Evolutionary conservation across 2,329 filamentous ascomycete genomes (phyloP).

Genomic region (Ophiocordyceps camponoti-floridani): DNA sequence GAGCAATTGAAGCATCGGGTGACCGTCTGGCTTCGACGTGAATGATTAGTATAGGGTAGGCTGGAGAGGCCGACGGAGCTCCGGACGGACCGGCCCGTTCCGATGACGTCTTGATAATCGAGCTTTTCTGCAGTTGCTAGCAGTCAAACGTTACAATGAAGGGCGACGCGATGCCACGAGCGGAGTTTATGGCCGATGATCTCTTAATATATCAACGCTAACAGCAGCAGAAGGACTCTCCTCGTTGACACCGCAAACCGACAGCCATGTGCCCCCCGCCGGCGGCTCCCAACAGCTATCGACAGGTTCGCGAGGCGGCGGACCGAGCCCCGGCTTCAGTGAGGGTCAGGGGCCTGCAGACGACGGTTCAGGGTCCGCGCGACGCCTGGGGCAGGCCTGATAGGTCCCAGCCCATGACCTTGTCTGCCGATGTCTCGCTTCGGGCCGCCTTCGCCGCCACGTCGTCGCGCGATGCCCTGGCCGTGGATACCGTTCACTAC

Average conservation of each 20-base stretch:
- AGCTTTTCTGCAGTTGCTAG: too few species aligned
- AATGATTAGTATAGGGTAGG: not conserved
- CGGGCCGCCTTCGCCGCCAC: slow-evolving; percentile 36
- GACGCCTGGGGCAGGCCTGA: slow-evolving; percentile 50
- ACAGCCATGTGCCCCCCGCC: not conserved
- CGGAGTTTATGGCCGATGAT: too few species aligned
- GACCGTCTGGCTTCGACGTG: not conserved
- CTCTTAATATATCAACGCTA: too few species aligned
- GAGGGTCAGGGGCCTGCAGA: slow-evolving; percentile 42
- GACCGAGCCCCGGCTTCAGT: slow-evolving; percentile 26
- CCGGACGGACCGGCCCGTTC: too few species aligned
- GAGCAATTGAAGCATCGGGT: too few species aligned
- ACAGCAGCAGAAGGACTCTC: too few species aligned
- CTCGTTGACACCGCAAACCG: too few species aligned
- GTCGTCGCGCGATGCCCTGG: slow-evolving; percentile 40
- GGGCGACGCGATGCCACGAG: too few species aligned
- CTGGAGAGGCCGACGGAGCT: too few species aligned
- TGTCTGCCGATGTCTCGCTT: slow-evolving; percentile 44
- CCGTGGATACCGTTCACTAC: slow-evolving; percentile 59
- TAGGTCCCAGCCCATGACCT: slow-evolving; percentile 40
- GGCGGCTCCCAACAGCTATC: not conserved
- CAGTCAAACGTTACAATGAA: too few species aligned
- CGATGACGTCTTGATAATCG: too few species aligned
- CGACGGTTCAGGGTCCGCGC: slow-evolving; percentile 34
- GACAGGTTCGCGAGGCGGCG: slow-evolving; percentile 8